Evolutionary conservation across 495 filamentous ascomycete genomes (phyloP), one percentile per base, ranked within the genome.

Genomic region (Talaromyces adpressus): DNA sequence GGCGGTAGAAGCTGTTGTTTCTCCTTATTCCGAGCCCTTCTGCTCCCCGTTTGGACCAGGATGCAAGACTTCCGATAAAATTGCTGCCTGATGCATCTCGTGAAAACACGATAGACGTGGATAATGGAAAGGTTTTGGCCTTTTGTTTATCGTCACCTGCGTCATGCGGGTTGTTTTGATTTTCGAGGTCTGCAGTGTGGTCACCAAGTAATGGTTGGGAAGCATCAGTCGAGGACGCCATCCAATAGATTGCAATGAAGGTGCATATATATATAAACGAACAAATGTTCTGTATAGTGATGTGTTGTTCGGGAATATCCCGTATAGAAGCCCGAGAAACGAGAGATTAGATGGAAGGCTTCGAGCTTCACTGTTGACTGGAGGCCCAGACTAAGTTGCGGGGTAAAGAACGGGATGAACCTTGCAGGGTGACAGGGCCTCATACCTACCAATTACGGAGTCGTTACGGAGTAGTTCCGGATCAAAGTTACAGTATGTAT

Each of bases 201-300:
- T 53, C 41, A 22, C 60, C 45, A 7, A 62, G 60, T 9, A 62
- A 53, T 14, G 60, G 60, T 34, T 62, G 60, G 29, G 60, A 62
- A 18, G 60, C 39, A 49, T 62, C 47, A 32, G 56, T 29, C 23
- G 56, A 58, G 56, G 60, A 62, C 25, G 60, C 60, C 60, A 62
- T 62, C 27, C 6, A 23, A 34, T 36, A 14, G 4, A 27, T 25
- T 27, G 36, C 5, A 36, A 32, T 4, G 8, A 20, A 49, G 6
- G 4, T 12, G 36, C 36, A 41, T 52, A 9, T 52, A 52, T 23
- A 52, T 20, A 52, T 23, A 36, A 25, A 22, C 7, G 7, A 52
- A 52, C 49, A 23, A 22, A 23, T 22, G 11, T 20, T 8, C 49
- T 1, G 8, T 51, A 7, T 12, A 36, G 9, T 16, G 36, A 41